Base-by-base conservation (phyloP, 306 rosid species). In the Echinosophora koreensis region DNA sequence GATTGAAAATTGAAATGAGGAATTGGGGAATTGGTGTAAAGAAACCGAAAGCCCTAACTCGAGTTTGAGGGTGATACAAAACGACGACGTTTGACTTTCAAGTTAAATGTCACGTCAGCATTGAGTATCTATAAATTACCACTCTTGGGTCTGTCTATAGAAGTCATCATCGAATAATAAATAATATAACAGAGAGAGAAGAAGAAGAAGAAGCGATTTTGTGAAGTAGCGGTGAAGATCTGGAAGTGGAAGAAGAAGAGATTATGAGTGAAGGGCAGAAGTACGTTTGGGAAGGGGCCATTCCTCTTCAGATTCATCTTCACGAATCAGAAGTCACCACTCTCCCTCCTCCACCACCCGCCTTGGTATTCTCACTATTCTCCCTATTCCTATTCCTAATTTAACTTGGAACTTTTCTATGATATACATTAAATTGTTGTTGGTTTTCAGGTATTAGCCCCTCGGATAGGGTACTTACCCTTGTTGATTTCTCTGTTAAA, bases 301-400 rank as follows among this genome's bases (percentile, higher is more conserved):
- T 95, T 77, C 96, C 98, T 55, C 85, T 95, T 5, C 92, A 89
- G 69, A 88, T 95, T 84, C 92, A 95, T 70, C 97, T 95, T 79
- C 97, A 92, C 18, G 91, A 95, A 85, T 90, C 95, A 8, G 97
- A 92, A 86, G 93, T 95, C 82, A 87, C 96, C 74, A 90, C 97
- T 65, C 88, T 88, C 49, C 97, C 97, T 82, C 79, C 92, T 77
- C 98, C 98, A 38, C 89, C 90, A 35, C 97, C 98, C 12, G 90
- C 92, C 13, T 85, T 92, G 71, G 98, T 90, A 86, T 55, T 46
- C 70, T 22, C 22, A 22, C 22, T 0, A 63, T 27, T 22, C 32
- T 30, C 8, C 52, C 7, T 6, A 34, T 10, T 17, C 54, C 0
- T 3, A 8, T 47, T 47, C n/a, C 8, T 32, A 18, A 55, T 35